Conservation (phyloP, 129 eudicot genomes). For the Deinandra increscens region DNA sequence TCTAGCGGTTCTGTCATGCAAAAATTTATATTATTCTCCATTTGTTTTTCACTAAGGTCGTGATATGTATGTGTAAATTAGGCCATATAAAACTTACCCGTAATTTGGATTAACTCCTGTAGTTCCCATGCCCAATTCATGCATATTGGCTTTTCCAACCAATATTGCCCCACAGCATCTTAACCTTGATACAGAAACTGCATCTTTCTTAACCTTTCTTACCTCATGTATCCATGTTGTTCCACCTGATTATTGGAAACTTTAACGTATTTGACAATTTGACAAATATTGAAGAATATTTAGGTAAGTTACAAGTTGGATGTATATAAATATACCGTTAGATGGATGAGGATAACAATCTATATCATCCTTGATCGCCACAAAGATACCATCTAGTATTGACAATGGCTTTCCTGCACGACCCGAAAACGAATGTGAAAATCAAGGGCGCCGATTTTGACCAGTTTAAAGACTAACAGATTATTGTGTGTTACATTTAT, state of each 20-base stretch:
- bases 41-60: neutral
- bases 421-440: slow-evolving; percentile 13
- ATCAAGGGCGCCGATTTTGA: neutral
- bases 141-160: slow-evolving; percentile 99
- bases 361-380: slow-evolving; percentile 98
- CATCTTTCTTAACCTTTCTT: slow-evolving; percentile 69
- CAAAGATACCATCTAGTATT: slow-evolving; percentile 81
- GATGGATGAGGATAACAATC: slow-evolving; percentile 91
- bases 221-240: slow-evolving; percentile 87
- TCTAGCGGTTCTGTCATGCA: slow-evolving; percentile 71
- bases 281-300: slow-evolving; percentile 12
- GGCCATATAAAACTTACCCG: slow-evolving; percentile 52
- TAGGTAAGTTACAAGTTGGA: slow-evolving; percentile 1
- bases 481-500: neutral
- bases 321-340: slow-evolving; percentile 41
- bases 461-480: slow-evolving; percentile 1
- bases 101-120: slow-evolving; percentile 95
- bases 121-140: slow-evolving; percentile 96
- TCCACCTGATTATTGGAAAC: slow-evolving; percentile 58
- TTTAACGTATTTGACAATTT: slow-evolving; percentile 22
- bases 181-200: slow-evolving; percentile 76
- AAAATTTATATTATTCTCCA: neutral
- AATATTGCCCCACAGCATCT: slow-evolving; percentile 85
- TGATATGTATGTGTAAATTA: neutral
- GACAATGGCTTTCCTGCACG: slow-evolving; percentile 84